phyloP scores from a whole-genome alignment of 2,329 filamentous ascomycete species.

The Ilyonectria robusta region DNA sequence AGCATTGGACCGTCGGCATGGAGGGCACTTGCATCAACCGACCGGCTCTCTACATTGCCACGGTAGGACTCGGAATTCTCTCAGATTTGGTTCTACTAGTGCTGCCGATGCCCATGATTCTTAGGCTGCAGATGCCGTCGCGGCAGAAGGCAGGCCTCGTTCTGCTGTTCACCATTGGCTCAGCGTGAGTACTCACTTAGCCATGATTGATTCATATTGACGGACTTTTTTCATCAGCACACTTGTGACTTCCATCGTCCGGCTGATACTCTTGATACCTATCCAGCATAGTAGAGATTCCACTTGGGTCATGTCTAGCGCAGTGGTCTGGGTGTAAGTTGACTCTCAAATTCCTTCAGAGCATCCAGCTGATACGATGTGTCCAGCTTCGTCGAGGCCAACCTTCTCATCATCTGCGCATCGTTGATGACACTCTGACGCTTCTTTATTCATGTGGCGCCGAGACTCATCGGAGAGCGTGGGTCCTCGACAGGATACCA shows the following conservation, averaged over 20 bases:
- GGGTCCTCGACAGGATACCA: constrained; percentile 29
- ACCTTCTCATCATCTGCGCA: constrained; percentile 55
- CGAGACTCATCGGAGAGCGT: constrained; percentile 42
- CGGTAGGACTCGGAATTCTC: constrained; percentile 62
- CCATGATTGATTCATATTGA: constrained; percentile 16
- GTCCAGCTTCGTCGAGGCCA: constrained; percentile 53
- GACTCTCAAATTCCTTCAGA: not conserved
- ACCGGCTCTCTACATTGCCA: constrained; percentile 44
- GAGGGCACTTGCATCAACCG: constrained; percentile 58
- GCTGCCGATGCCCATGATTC: constrained; percentile 62
- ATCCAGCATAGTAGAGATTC: constrained; percentile 46
- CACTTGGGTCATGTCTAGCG: constrained; percentile 51
- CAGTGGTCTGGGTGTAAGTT: constrained; percentile 50
- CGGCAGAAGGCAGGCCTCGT: constrained; percentile 62
- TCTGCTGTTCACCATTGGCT: constrained; percentile 62
- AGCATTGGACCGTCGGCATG: constrained; percentile 49
- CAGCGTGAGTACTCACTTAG: constrained; percentile 40
- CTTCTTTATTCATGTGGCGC: constrained; percentile 52
- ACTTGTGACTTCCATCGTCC: constrained; percentile 53
- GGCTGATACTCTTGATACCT: constrained; percentile 49
- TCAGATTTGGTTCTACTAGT: constrained; percentile 63
- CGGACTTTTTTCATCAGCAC: constrained; percentile 44
- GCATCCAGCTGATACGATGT: constrained; percentile 17
- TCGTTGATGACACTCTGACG: constrained; percentile 54
- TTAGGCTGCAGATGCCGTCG: constrained; percentile 59